phyloP scores from a whole-genome alignment of 768 basidiomycete species.

The Lactarius deliciosus region DNA sequence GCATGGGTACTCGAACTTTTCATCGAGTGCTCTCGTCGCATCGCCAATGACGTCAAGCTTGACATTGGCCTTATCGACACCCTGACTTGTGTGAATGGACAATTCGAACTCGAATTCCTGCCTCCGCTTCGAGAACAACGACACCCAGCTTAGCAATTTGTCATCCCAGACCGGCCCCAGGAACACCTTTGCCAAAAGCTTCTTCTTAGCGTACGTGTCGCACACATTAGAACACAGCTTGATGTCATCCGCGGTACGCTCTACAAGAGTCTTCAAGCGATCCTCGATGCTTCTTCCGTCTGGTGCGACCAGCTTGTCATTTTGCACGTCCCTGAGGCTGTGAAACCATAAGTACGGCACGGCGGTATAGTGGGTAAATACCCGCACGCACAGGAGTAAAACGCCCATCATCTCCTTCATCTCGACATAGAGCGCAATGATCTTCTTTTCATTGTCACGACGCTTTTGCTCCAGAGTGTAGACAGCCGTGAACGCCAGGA shows the following conservation, averaged over 20 bases:
- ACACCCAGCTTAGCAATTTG: no score
- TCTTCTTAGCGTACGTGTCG: no score
- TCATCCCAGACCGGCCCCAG: no score
- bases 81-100: no score
- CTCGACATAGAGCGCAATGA: slow-evolving; percentile 45
- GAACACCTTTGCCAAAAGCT: no score
- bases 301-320: slow-evolving; percentile 29
- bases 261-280: slow-evolving; percentile 37
- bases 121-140: no score
- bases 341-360: background rate
- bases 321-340: slow-evolving; percentile 38
- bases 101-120: no score
- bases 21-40: no score
- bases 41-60: no score
- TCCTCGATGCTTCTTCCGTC: slow-evolving; percentile 39
- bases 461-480: slow-evolving; percentile 49
- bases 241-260: slow-evolving; percentile 35
- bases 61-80: no score
- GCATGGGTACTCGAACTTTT: no score
- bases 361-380: background rate
- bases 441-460: slow-evolving; percentile 52
- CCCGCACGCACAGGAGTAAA: slow-evolving; percentile 13
- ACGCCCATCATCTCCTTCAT: slow-evolving; percentile 51
- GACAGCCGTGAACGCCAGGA: slow-evolving; percentile 50
- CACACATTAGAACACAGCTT: slow-evolving; percentile 35